phyloP scores from a whole-genome alignment of 2,329 filamentous ascomycete species.

The Aureobasidium musti region DNA sequence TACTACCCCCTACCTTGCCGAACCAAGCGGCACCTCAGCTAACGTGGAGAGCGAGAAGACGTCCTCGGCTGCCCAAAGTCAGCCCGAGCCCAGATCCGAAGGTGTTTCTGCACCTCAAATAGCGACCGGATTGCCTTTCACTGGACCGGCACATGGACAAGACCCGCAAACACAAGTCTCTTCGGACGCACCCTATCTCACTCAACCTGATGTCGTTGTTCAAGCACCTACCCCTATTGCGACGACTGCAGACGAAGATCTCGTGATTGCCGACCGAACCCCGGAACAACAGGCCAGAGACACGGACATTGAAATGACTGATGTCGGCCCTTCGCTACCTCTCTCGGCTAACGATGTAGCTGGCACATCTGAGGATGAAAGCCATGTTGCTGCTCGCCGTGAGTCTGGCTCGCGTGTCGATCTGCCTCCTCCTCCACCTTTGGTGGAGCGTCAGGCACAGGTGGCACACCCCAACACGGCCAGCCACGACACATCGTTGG shows the following conservation, averaged over 20 bases:
- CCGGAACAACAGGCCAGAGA: conserved; percentile 53
- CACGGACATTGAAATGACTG: conserved; percentile 65
- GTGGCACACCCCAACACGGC: conserved; percentile 29
- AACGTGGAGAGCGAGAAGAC: conserved; percentile 33
- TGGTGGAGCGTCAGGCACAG: conserved; percentile 47
- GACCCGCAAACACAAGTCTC: conserved; percentile 29
- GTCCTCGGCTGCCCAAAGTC: conserved; percentile 1
- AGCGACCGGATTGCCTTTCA: conserved; percentile 25
- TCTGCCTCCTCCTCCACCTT: conserved; percentile 59
- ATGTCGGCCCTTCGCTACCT: conserved; percentile 54
- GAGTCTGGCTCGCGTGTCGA: conserved; percentile 48
- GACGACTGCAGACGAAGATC: conserved; percentile 39
- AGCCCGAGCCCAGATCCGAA: conserved; percentile 2
- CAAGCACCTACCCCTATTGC: conserved; percentile 51
- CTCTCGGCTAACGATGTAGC: conserved; percentile 55
- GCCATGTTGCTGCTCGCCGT: conserved; percentile 36
- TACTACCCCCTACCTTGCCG: conserved; percentile 25
- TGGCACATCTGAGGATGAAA: conserved; percentile 42
- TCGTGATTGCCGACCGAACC: conserved; percentile 53
- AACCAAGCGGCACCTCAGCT: conserved; percentile 28
- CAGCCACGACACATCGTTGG: conserved; percentile 39
- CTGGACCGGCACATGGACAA: conserved; percentile 23
- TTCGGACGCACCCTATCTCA: conserved; percentile 25
- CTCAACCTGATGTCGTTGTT: conserved; percentile 45
- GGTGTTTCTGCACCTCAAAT: conserved; percentile 13